A percentile compares a stretch with the other conserved stretches of the same genome.
These are phyloP conservation scores for Kalmanozyma brasiliensis DNA, from an alignment of 1,284 basidiomycete species.

Conservation along the genomic window DNA sequence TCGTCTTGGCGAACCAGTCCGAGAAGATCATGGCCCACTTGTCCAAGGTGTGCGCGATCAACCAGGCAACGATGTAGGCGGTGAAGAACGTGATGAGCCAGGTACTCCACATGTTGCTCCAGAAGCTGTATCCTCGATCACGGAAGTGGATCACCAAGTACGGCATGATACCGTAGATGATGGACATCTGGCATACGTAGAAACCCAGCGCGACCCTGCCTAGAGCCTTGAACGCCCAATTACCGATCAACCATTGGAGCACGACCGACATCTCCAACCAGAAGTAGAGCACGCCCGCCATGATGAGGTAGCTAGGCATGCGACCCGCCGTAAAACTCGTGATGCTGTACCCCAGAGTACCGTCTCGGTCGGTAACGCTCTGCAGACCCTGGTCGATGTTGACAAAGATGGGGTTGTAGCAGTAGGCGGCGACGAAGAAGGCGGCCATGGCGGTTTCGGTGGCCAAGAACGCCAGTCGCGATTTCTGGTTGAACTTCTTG, in stretches of 20 bases:
- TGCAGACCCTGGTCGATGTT: constrained; percentile 64
- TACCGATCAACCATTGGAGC: constrained; percentile 69
- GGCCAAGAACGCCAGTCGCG: constrained; percentile 65
- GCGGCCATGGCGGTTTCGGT: constrained; percentile 66
- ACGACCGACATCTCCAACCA: constrained; percentile 69
- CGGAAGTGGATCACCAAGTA: constrained; percentile 67
- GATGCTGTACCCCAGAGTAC: constrained; percentile 65
- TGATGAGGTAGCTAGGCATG: constrained; percentile 39
- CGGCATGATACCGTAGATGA: constrained; percentile 69
- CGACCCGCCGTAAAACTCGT: constrained; percentile 32
- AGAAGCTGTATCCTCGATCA: constrained; percentile 64
- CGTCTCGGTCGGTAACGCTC: constrained; percentile 65
- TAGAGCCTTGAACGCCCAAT: constrained; percentile 68
- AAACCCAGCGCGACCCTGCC: constrained; percentile 70
- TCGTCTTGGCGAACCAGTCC: constrained; percentile 28
- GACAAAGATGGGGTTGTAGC: constrained; percentile 65
- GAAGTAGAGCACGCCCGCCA: constrained; percentile 58
- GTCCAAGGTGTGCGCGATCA: constrained; percentile 25
- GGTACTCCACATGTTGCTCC: constrained; percentile 68
- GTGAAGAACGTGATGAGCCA: constrained; percentile 68
- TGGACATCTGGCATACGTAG: constrained; percentile 70
- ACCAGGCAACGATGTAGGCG: constrained; percentile 68
- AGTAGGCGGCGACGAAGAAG: constrained; percentile 65
- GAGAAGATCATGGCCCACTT: constrained; percentile 37
- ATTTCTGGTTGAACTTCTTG: constrained; percentile 68